phyloP scores from a whole-genome alignment of 768 basidiomycete genomes.

The Termitomyces sp. region DNA sequence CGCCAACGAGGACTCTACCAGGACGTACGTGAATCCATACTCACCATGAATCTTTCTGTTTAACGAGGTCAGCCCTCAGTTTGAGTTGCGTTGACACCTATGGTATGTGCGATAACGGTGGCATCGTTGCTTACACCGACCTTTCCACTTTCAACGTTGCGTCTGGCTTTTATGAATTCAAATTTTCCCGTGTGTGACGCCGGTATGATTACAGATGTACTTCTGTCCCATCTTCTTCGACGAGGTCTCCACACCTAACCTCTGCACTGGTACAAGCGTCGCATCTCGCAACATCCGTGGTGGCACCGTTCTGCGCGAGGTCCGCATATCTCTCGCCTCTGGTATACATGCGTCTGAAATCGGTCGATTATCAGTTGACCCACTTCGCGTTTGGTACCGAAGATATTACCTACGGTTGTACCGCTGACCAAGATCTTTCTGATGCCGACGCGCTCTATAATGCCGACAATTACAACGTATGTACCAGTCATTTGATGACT shows the following conservation, averaged over 20 bases:
- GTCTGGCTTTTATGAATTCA: neutral
- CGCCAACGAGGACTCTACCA: conserved; percentile 32
- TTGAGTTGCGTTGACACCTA: conserved; percentile 36
- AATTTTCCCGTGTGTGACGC: neutral
- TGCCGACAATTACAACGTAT: conserved; percentile 4
- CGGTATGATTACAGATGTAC: conserved; percentile 28
- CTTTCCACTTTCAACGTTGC: conserved; percentile 38
- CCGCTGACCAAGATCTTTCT: no score
- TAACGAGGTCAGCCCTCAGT: conserved; percentile 13
- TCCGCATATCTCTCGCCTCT: no score
- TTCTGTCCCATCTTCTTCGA: conserved; percentile 43
- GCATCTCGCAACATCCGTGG: conserved; percentile 11
- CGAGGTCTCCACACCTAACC: conserved; percentile 29
- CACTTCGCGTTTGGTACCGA: no score
- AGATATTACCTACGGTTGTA: no score
- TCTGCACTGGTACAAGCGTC: conserved; percentile 39
- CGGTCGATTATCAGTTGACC: no score
- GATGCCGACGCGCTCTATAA: no score
- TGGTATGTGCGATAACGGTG: conserved; percentile 24
- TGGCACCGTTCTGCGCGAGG: no score
- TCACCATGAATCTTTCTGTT: neutral
- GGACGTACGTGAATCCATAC: conserved; percentile 25
- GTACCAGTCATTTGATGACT: conserved; percentile 1
- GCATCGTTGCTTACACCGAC: conserved; percentile 41
- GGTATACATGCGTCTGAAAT: no score